phyloP scores from a whole-genome alignment of 2,329 filamentous ascomycete genomes.

The Calonectria henricotiae region DNA sequence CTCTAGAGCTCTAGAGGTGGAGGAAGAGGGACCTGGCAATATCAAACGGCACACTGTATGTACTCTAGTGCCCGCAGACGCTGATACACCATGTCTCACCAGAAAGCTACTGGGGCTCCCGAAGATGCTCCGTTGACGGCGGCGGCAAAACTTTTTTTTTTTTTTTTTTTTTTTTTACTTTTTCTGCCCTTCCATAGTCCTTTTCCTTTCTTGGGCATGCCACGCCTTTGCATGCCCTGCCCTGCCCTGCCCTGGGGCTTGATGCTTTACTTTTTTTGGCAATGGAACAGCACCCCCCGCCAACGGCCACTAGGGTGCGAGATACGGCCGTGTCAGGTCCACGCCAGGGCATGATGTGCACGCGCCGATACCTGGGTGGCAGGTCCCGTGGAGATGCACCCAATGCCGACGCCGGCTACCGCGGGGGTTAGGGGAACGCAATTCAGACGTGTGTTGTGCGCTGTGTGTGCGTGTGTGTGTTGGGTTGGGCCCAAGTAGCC shows the following conservation, averaged over 20 bases:
- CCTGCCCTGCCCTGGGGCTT: constrained; percentile 41
- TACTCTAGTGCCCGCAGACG: constrained; percentile 12
- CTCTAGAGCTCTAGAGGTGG: constrained; percentile 32
- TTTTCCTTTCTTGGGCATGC: constrained; percentile 39
- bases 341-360: constrained; percentile 40
- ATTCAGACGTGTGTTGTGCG: constrained; percentile 29
- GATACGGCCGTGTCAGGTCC: constrained; percentile 46
- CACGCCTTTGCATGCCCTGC: constrained; percentile 39
- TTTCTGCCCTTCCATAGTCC: constrained; percentile 34
- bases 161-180: constrained; percentile 38
- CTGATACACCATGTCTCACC: constrained; percentile 29
- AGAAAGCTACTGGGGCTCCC: constrained; percentile 40
- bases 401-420: constrained; percentile 48
- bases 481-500: background rate
- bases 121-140: constrained; percentile 52
- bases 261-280: constrained; percentile 42
- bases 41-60: constrained; percentile 22
- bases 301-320: constrained; percentile 51
- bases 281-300: constrained; percentile 38
- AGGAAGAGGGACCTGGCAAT: constrained; percentile 6
- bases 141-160: constrained; percentile 42
- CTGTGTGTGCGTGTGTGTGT: constrained; percentile 6
- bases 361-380: constrained; percentile 43
- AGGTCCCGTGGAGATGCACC: constrained; percentile 43
- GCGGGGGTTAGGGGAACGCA: constrained; percentile 35